Percentiles rank a stretch among this genome's conserved stretches.
Conservation (phyloP, 441 rosid species). For the Croton setiger region DNA sequence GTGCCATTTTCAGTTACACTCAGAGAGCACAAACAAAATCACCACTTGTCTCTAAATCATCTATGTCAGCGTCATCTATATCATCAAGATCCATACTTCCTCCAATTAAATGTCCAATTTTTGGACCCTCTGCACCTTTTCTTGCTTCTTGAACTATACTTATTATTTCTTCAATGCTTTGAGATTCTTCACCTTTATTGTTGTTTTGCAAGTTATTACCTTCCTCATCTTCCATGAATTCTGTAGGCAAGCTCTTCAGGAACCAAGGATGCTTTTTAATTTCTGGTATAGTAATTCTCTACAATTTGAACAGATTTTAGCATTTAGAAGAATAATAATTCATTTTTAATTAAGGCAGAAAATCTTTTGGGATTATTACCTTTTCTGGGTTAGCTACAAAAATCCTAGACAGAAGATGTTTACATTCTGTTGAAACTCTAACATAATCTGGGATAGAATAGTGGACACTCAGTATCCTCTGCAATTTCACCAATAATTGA, state of each 20-base stretch:
- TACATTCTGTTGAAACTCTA: conserved; percentile 45
- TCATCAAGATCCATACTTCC: conserved; percentile 80
- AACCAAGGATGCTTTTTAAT: conserved; percentile 64
- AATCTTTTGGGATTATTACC: conserved; percentile 31
- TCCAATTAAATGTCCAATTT: conserved; percentile 36
- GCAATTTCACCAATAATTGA: conserved; percentile 14
- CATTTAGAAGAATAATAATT: no score
- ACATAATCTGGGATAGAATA: conserved; percentile 59
- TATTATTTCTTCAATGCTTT: conserved; percentile 42
- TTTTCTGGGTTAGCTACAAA: conserved; percentile 54
- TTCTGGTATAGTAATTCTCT: conserved; percentile 59
- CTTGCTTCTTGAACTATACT: conserved; percentile 48
- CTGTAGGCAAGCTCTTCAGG: conserved; percentile 43
- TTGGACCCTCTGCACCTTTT: conserved; percentile 35
- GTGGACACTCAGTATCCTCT: conserved; percentile 57
- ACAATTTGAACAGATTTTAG: conserved; percentile 1
- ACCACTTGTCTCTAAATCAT: conserved; percentile 58
- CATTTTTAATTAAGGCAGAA: no score
- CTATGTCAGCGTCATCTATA: conserved; percentile 54
- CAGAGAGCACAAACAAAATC: conserved; percentile 79
- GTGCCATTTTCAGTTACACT: conserved; percentile 16
- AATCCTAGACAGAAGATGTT: conserved; percentile 52
- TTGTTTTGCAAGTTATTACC: conserved; percentile 26
- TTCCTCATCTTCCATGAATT: conserved; percentile 37
- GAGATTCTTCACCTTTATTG: conserved; percentile 31